Evolutionary conservation across 192 early-diverging fungal genomes (phyloP).

Genomic region (Oehlia diaphana): DNA sequence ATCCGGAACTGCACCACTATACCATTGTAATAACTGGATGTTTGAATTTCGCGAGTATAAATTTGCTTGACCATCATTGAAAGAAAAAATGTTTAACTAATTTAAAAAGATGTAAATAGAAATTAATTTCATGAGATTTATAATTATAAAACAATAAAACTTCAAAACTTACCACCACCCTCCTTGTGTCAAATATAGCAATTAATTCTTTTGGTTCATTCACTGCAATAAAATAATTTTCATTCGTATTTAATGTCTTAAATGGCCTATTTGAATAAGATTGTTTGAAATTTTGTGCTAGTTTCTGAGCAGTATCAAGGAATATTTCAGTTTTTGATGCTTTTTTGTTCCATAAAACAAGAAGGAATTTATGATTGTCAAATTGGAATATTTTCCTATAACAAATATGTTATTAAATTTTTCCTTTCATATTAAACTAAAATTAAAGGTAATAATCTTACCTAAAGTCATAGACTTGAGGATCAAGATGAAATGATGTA

Average conservation of each 20-base stretch:
- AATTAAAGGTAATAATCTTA: not conserved
- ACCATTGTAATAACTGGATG: not conserved
- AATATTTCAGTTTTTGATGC: not conserved
- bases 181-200: not conserved
- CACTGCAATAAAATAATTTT: not conserved
- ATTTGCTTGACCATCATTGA: constrained; percentile 1
- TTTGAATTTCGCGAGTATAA: not conserved
- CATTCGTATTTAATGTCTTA: not conserved
- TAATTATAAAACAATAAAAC: not conserved
- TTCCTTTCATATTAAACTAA: not conserved
- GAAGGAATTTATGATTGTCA: not conserved
- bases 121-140: not conserved
- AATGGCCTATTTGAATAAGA: not conserved
- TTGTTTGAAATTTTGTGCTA: not conserved
- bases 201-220: constrained; percentile 21
- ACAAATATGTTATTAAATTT: not conserved
- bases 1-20: not conserved
- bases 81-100: not conserved
- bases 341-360: not conserved
- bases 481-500: not conserved
- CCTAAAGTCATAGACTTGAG: constrained; percentile 1
- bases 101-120: not conserved
- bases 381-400: not conserved
- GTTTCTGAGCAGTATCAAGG: not conserved
- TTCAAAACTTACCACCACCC: not conserved